A percentile compares a stretch with the other conserved stretches of the same genome.
Evolutionary conservation across 73 alveolate species (phyloP).

Genomic region (Diophrys appendiculata): DNA sequence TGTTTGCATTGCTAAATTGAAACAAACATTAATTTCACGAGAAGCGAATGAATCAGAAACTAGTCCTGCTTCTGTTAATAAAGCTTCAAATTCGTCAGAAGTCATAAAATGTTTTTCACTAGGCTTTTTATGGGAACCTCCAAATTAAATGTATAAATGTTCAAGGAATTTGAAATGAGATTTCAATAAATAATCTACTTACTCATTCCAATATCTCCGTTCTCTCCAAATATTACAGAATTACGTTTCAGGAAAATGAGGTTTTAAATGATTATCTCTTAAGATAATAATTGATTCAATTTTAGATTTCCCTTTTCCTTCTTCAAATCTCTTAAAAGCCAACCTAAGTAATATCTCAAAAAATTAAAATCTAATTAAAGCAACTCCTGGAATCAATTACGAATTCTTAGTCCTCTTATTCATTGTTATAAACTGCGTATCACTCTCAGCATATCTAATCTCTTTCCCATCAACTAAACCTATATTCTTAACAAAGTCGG

Average conservation of each 20-base stretch:
- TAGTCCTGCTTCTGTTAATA: conserved; percentile 57
- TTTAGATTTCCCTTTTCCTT: too few relatives aligned
- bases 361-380: conserved; percentile 50
- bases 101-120: conserved; percentile 58
- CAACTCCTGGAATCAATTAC: conserved; percentile 52
- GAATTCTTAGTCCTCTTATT: conserved; percentile 46
- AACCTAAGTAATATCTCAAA: conserved; percentile 46
- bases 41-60: conserved; percentile 75
- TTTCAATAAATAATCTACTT: conserved; percentile 72
- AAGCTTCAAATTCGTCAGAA: conserved; percentile 70
- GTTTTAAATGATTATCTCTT: conserved; percentile 18
- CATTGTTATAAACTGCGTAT: conserved; percentile 43
- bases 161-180: conserved; percentile 73
- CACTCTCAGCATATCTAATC: conserved; percentile 34
- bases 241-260: background rate
- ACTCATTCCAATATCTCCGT: conserved; percentile 81
- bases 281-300: conserved; percentile 20
- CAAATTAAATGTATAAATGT: conserved; percentile 66
- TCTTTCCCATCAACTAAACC: conserved; percentile 41
- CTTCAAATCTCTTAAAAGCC: conserved; percentile 39
- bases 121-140: conserved; percentile 69
- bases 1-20: conserved; percentile 76
- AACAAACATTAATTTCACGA: conserved; percentile 76
- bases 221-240: conserved; percentile 66
- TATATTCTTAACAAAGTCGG: conserved; percentile 43